phyloP scores from a whole-genome alignment of 495 filamentous ascomycete species.

The Xylaria castorea region DNA sequence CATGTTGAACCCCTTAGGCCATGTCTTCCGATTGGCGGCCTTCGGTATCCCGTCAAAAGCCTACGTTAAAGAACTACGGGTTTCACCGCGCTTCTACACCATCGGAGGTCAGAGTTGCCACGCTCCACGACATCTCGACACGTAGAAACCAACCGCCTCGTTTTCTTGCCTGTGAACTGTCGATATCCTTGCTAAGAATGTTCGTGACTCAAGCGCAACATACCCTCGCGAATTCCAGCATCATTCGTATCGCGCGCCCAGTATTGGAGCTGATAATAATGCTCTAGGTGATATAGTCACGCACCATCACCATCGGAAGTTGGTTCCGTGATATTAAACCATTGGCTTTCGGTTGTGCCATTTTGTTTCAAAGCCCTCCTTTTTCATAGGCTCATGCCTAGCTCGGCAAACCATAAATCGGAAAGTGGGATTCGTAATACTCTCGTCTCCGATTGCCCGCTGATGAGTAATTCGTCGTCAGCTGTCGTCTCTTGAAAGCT shows the following conservation, averaged over 20 bases:
- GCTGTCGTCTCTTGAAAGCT: not conserved
- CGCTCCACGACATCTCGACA: not conserved
- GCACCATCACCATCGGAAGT: not conserved
- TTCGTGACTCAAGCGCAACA: not conserved
- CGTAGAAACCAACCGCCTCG: not conserved
- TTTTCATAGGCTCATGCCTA: not conserved
- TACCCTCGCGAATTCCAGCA: not conserved
- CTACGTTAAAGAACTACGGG: not conserved
- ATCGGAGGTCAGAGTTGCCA: not conserved
- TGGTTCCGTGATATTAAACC: not conserved
- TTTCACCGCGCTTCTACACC: not conserved
- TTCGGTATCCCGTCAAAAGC: not conserved
- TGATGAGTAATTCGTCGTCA: not conserved
- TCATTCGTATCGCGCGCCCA: not conserved
- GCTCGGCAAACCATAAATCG: not conserved
- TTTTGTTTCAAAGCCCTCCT: not conserved
- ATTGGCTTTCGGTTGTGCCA: not conserved
- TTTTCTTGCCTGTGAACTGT: not conserved
- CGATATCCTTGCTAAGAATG: not conserved
- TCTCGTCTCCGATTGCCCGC: not conserved
- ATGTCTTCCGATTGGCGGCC: not conserved
- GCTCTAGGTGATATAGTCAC: not conserved
- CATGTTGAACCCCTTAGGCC: not conserved
- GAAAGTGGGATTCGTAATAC: not conserved
- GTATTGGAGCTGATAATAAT: not conserved